A percentile compares a stretch with the other conserved stretches of the same genome.
Conservation (phyloP, 2,329 filamentous ascomycete species). For the Fusarium sp. region DNA sequence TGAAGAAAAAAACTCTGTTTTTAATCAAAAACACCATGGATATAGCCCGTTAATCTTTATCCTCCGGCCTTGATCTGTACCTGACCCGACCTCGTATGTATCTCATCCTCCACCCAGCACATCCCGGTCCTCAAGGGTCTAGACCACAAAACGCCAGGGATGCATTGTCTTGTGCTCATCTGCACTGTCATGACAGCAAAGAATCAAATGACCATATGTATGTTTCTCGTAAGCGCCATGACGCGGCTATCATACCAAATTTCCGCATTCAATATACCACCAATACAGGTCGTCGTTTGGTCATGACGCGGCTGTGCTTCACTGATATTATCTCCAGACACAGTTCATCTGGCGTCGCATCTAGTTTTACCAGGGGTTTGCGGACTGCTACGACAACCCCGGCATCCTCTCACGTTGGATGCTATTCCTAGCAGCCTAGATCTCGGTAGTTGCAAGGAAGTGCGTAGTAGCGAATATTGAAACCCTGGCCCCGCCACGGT, state of each 20-base stretch:
- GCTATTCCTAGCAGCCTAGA: constrained; percentile 17
- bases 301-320: constrained; percentile 27
- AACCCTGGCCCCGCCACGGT: not conserved
- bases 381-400: constrained; percentile 19
- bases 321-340: constrained; percentile 16
- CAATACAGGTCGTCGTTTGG: constrained; percentile 3
- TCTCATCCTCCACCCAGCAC: constrained; percentile 15
- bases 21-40: constrained; percentile 10
- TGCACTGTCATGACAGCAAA: no score
- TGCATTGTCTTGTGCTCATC: constrained; percentile 13
- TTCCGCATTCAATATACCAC: not conserved
- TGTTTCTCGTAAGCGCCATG: constrained; percentile 19
- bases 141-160: constrained; percentile 20
- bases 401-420: constrained; percentile 8
- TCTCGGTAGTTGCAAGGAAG: constrained; percentile 24
- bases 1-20: constrained; percentile 7
- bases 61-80: constrained; percentile 18
- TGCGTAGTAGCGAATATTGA: not conserved
- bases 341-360: constrained; percentile 9
- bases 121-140: constrained; percentile 23
- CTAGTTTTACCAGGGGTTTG: constrained; percentile 15
- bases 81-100: not conserved
- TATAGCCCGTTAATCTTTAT: constrained; percentile 7
- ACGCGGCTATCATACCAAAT: constrained; percentile 4
- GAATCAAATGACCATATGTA: constrained; percentile 1